Base-by-base conservation (phyloP, 208 protist species). In the Trypanosoma conorhini region DNA sequence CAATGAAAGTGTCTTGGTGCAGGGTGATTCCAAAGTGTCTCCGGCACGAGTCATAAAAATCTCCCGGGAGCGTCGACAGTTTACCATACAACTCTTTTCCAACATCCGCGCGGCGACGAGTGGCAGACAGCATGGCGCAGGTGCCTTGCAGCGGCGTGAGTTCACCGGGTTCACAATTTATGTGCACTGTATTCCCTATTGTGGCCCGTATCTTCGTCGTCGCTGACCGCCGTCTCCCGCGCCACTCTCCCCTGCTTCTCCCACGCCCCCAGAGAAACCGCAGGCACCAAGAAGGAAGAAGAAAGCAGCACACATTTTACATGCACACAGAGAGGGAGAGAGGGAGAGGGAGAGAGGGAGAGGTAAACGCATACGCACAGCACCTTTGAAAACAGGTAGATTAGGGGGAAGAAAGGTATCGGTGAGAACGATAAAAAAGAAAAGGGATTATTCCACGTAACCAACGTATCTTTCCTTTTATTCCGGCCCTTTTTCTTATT, bases 1-100 rank as follows among this genome's bases (percentile, higher is more conserved):
- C 91, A 61, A 96, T 91, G 74, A 88, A 96, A 13, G 82, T 89
- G 12, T 85, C 76, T 56, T 89, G 70, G 69, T 96, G 87, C 13
- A 94, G 61, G 15, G 59, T 82, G 22, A 92, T 88, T 28, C 76
- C 51, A 70, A 96, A 93, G 74, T 89, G 68, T 48, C 72, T 51
- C 13, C 31, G 7, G 63, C 88, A 94, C 70, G 86, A 83, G 51
- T 60, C 57, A 54, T 81, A 93, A 62, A 94, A 96, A 73, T 95
- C 87, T 9, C 12, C 10, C 19, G 88, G 87, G 9, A 96, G 83
- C 3, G 88, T 84, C 3, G 91, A 96, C 9, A 67, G 58, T n/a
- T 62, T 54, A 15, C 83, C 70, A 69, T 96, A 96, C 60, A 96
- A 82, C 62, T 70, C 76, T 51, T 92, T 91, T 24, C 89, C 87